A percentile compares a stretch with the other conserved stretches of the same genome.
phyloP scores from a whole-genome alignment of 768 basidiomycete species.

The Tylopilus plumbeoviolaceoides region DNA sequence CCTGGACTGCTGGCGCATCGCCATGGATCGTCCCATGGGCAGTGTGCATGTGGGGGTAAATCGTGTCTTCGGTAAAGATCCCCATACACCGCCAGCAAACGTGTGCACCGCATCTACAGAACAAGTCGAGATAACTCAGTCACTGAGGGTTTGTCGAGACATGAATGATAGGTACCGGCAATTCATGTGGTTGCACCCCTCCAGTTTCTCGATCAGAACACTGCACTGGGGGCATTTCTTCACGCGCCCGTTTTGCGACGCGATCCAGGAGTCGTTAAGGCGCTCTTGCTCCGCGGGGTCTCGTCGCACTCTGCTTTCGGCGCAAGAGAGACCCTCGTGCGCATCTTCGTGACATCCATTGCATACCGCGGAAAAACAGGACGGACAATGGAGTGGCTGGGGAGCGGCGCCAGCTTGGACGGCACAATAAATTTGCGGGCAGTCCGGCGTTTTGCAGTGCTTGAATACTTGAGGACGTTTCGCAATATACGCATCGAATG shows the following conservation, averaged over 20 bases:
- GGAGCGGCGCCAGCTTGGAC: slow-evolving; percentile 36
- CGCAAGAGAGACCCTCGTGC: slow-evolving; percentile 63
- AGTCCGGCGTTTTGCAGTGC: slow-evolving; percentile 78
- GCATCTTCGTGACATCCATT: slow-evolving; percentile 53
- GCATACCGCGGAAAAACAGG: slow-evolving; percentile 64
- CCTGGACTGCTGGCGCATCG: slow-evolving; percentile 3
- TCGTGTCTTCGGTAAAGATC: slow-evolving; percentile 30
- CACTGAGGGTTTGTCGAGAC: no score
- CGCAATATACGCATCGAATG: slow-evolving; percentile 56
- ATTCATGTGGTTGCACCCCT: slow-evolving; percentile 79
- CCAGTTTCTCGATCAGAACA: slow-evolving; percentile 61
- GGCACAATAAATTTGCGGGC: slow-evolving; percentile 64
- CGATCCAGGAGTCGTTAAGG: slow-evolving; percentile 58
- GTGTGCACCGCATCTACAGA: slow-evolving; percentile 60
- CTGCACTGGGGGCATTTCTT: slow-evolving; percentile 72
- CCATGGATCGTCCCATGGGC: slow-evolving; percentile 32
- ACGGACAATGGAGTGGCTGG: slow-evolving; percentile 54
- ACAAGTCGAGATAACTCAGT: background rate
- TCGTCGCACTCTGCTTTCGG: slow-evolving; percentile 32
- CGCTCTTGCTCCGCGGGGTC: slow-evolving; percentile 45
- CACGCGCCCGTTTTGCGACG: slow-evolving; percentile 48
- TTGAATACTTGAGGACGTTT: slow-evolving; percentile 56
- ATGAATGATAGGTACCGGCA: slow-evolving; percentile 36
- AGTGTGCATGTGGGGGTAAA: slow-evolving; percentile 37
- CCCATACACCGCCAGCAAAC: slow-evolving; percentile 68